Conservation (phyloP, 495 filamentous ascomycete species). For the Pyronema domesticum region DNA sequence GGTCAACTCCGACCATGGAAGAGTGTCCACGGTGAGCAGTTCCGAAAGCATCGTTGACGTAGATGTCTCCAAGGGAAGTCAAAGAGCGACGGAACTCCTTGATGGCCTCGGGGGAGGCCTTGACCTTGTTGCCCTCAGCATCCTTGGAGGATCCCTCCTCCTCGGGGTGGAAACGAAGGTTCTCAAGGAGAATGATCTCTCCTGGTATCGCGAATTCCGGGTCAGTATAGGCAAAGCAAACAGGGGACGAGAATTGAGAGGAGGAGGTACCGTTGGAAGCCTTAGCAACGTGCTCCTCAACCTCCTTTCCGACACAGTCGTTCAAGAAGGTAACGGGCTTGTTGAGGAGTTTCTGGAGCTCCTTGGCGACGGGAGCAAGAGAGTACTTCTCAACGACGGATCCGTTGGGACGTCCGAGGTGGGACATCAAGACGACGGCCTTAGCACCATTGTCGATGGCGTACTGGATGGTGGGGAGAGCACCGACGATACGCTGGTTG, state of each 20-base stretch:
- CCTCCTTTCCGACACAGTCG: constrained; percentile 77
- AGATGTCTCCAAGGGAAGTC: constrained; percentile 88
- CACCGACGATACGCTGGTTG: constrained; percentile 93
- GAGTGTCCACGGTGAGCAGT: constrained; percentile 96
- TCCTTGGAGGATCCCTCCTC: constrained; percentile 94
- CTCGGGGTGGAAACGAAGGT: constrained; percentile 92
- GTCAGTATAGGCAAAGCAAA: neutral
- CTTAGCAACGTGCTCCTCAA: constrained; percentile 75
- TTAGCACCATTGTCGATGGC: constrained; percentile 88
- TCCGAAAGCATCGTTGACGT: constrained; percentile 97
- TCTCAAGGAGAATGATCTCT: constrained; percentile 82
- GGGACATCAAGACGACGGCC: constrained; percentile 93
- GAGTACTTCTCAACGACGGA: constrained; percentile 82
- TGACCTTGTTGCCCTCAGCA: constrained; percentile 85
- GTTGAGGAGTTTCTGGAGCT: constrained; percentile 74
- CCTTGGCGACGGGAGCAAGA: constrained; percentile 75
- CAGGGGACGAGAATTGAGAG: neutral
- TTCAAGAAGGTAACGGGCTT: constrained; percentile 68
- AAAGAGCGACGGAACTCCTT: constrained; percentile 86
- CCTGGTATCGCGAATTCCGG: constrained; percentile 22
- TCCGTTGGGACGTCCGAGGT: constrained; percentile 89
- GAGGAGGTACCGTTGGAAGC: constrained; percentile 39
- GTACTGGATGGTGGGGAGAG: constrained; percentile 95
- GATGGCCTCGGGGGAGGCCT: constrained; percentile 84
- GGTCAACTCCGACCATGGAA: constrained; percentile 93